Evolutionary conservation across 169 alveolate genomes (phyloP), one percentile per base, ranked within the genome.

Genomic region (Plasmodium sp.): DNA sequence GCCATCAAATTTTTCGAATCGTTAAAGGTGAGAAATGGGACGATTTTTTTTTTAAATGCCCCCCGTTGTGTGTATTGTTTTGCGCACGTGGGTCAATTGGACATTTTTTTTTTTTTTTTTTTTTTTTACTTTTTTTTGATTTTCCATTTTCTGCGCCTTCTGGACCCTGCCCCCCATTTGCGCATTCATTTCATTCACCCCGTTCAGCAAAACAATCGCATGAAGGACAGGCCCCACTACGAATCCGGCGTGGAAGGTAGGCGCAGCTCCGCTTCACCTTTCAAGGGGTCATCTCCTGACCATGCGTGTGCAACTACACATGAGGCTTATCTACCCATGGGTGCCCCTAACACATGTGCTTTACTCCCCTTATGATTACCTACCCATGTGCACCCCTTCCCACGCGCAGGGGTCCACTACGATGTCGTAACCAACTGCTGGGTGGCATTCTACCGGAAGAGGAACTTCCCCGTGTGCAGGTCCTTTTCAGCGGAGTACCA

Each of bases 1-100:
- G 92, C 96, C 62, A 67, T 95, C 80, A 84, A 81, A 84, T 96
- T 96, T 82, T 96, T 94, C 51, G 95, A 93, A 84, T 58, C 92
- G 31, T 81, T 96, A 45, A 88, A 96, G 77, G 97, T 96, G 71
- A 82, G 86, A 86, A 22, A 31, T 45, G 27, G 48, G 14, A 71
- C 34, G 14, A 22, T 84, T 71, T 67, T 41, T 67, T 51, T 67
- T 36, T 56, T 36, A 12, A 12, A 81, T 14, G 36, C 5, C 75
- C 36, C 74, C 75, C 18, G 27, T 2, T 4, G 16, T 62, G 75
- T 45, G 14, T 9, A 45, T 45, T 45, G 56, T 45, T 45, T 10
- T 45, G 10, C 56, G 7, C 16, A 45, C 56, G 56, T 9, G 14
- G 16, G 56, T 45, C 10, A 45, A 45, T 45, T 6, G 56, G 56